Evolutionary conservation across 1,284 basidiomycete species (phyloP).

Genomic region (Xerocomus amazonicus): DNA sequence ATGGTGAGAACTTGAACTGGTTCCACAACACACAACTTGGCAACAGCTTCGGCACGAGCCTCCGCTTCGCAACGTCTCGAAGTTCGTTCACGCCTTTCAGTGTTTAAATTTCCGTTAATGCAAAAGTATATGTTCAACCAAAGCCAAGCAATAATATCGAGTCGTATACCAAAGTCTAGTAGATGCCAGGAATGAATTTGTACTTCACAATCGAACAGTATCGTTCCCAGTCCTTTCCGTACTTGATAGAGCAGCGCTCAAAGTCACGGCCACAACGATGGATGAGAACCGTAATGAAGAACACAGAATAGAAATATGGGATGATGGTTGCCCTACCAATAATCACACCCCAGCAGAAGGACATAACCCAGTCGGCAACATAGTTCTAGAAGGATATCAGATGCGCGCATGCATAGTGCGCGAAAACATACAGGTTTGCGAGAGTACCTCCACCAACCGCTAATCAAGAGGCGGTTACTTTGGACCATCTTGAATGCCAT

Average conservation of each 20-base stretch:
- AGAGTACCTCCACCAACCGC: constrained; percentile 88
- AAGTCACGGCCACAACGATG: constrained; percentile 91
- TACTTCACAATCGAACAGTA: constrained; percentile 86
- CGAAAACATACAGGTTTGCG: constrained; percentile 72
- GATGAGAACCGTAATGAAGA: constrained; percentile 87
- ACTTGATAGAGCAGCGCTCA: constrained; percentile 89
- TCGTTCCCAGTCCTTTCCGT: constrained; percentile 92
- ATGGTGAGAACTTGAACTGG: constrained; percentile 24
- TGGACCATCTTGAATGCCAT: constrained; percentile 10
- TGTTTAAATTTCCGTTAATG: neutral
- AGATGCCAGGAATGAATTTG: constrained; percentile 83
- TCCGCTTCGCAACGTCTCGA: neutral
- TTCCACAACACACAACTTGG: constrained; percentile 13
- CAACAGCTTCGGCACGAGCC: constrained; percentile 10
- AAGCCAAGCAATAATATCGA: constrained; percentile 5
- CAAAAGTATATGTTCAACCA: constrained; percentile 1
- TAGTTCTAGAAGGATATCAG: constrained; percentile 56
- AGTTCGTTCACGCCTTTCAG: too few relatives aligned
- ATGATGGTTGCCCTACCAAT: constrained; percentile 84
- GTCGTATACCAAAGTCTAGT: constrained; percentile 34
- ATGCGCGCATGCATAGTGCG: neutral
- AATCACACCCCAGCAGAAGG: constrained; percentile 86
- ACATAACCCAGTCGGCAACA: constrained; percentile 86
- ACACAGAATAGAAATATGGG: constrained; percentile 93
- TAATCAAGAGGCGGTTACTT: constrained; percentile 79